Base-by-base conservation (phyloP, 176 grass and related monocot species). In the Olyra latifolia region DNA sequence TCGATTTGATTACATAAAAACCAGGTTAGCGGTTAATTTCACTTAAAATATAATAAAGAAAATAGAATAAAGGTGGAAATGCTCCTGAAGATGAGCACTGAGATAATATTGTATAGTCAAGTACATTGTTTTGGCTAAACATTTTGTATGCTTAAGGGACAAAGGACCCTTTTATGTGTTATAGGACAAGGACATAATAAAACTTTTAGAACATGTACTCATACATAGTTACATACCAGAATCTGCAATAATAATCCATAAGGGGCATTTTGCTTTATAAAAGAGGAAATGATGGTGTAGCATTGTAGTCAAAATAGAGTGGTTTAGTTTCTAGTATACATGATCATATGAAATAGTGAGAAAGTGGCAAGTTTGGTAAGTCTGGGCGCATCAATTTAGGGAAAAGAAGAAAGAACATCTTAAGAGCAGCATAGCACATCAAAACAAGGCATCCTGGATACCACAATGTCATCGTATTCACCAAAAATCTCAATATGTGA, bases 1-100 rank as follows among this genome's bases (percentile, higher is more conserved):
- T 30, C 45, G 12, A 28, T 27, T 80, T 55, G 27, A 40, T 8
- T 52, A 53, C 25, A 14, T 44, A 24, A 11, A n/a, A 41, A 75
- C 67, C n/a, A 54, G 16, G 47, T 77, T 56, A 76, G 50, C 41
- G 66, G 45, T 76, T 35, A 79, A 25, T n/a, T 62, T 54, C 2
- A 64, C n/a, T 71, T 50, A 1, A 77, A 59, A 78, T 82, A 41
- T 7, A 75, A 62, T 48, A 58, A 69, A 77, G 23, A 17, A 58
- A 67, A 72, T 20, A 62, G 22, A 29, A 28, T 28, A 77, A 49
- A n/a, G 20, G 11, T 68, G 29, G 52, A 50, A 4, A 63, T 42
- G 44, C 25, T 75, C 17, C 4, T 38, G 44, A 76, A 76, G 42
- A 67, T 29, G 39, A 32, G 50, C 78, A 69, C 42, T 27, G 20